Conservation (phyloP, 495 filamentous ascomycete genomes). For the Hamigera avellanea region DNA sequence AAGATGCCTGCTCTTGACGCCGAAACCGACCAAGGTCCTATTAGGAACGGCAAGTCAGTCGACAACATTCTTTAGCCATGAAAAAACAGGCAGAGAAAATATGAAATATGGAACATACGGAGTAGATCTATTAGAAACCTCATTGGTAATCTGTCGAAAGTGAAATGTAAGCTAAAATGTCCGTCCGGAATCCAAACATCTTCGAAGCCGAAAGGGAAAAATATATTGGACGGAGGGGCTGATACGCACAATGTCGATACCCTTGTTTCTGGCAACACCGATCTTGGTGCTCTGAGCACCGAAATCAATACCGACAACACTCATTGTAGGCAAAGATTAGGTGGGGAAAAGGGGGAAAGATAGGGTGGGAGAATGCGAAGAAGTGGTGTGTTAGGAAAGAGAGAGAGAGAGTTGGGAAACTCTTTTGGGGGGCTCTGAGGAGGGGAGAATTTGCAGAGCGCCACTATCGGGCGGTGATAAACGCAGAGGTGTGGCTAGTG, state of each 20-base stretch:
- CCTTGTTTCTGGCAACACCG: conserved; percentile 92
- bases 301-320: conserved; percentile 85
- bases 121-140: conserved; percentile 96
- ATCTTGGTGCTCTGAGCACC: conserved; percentile 95
- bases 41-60: conserved; percentile 19
- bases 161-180: background rate
- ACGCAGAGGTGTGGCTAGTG: conserved; percentile 6
- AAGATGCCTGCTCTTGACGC: conserved; percentile 81
- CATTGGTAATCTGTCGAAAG: conserved; percentile 81
- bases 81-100: too few species aligned
- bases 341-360: conserved; percentile 8
- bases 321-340: conserved; percentile 40
- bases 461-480: conserved; percentile 17
- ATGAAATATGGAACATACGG: conserved; percentile 53
- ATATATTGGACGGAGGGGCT: conserved; percentile 10
- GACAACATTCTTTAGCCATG: conserved; percentile 6
- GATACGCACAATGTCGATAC: conserved; percentile 93
- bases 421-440: conserved; percentile 4
- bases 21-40: conserved; percentile 91
- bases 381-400: background rate
- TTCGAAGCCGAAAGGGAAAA: conserved; percentile 3
- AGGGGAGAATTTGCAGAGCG: conserved; percentile 33
- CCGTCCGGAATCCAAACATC: background rate
- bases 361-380: conserved; percentile 2
- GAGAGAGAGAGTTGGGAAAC: conserved; percentile 14